Percentiles rank a stretch among this genome's conserved stretches.
Evolutionary conservation across 225 moss, liverwort and hornwort species (phyloP).

Genomic region (Takakia lepidozioides): DNA sequence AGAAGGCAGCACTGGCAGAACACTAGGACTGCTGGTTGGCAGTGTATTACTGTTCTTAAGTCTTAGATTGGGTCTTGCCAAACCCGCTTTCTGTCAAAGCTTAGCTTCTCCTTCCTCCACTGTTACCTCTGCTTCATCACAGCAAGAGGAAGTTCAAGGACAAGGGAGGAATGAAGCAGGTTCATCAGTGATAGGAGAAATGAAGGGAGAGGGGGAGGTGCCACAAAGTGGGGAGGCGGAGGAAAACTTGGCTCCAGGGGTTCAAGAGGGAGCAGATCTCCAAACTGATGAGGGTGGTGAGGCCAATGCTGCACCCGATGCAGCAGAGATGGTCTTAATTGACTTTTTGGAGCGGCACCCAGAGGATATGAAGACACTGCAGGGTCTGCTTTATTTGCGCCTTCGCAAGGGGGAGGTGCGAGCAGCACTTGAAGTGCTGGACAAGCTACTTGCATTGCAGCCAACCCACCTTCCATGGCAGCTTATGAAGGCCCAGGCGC

Average conservation of each 20-base stretch:
- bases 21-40: conserved; percentile 32
- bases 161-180: conserved; percentile 11
- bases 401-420: conserved; percentile 64
- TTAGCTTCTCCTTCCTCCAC: conserved; percentile 20
- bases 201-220: conserved; percentile 8
- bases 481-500: conserved; percentile 67
- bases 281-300: conserved; percentile 27
- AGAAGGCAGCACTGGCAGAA: no score
- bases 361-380: conserved; percentile 58
- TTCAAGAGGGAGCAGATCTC: conserved; percentile 16
- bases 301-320: conserved; percentile 45
- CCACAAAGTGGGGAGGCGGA: no score
- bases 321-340: conserved; percentile 64
- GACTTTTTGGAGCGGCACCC: conserved; percentile 66
- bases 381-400: conserved; percentile 71
- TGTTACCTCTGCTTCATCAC: conserved; percentile 22
- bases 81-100: conserved; percentile 51
- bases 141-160: conserved; percentile 9
- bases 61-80: conserved; percentile 42
- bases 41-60: conserved; percentile 47
- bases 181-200: conserved; percentile 2
- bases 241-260: no score
- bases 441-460: conserved; percentile 47
- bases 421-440: conserved; percentile 48
- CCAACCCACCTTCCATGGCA: conserved; percentile 79